phyloP scores from a whole-genome alignment of 2,329 filamentous ascomycete species.

The Venturia asperata region DNA sequence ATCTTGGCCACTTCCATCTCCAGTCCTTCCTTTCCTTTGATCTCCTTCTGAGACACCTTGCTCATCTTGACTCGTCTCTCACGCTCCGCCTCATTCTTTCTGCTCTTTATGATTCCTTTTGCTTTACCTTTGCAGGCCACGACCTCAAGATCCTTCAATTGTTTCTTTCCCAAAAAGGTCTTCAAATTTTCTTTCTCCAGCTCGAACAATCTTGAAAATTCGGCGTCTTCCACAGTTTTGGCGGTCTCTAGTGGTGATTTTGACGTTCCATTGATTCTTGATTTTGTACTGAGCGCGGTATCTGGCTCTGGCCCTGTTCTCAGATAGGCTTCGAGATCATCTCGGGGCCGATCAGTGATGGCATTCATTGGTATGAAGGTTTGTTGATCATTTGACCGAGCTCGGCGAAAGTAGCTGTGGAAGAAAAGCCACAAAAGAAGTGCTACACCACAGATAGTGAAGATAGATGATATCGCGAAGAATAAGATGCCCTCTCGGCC shows the following conservation, averaged over 20 bases:
- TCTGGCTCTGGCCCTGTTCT: not conserved
- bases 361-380: not conserved
- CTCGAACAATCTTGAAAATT: not conserved
- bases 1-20: not conserved
- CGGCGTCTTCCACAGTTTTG: not conserved
- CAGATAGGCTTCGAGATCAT: not conserved
- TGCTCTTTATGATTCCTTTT: not conserved
- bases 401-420: not conserved
- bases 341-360: not conserved
- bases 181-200: not conserved
- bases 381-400: not conserved
- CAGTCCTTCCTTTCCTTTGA: not conserved
- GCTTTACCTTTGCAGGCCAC: not conserved
- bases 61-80: not conserved
- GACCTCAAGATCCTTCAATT: not conserved
- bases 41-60: not conserved
- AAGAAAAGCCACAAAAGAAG: not conserved
- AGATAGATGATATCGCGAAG: not conserved
- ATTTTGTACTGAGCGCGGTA: too few species aligned
- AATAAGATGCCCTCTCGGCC: not conserved
- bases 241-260: not conserved
- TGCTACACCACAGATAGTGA: not conserved
- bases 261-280: not conserved
- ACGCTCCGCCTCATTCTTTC: not conserved
- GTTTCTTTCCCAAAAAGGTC: not conserved